phyloP scores from a whole-genome alignment of 2,329 filamentous ascomycete species.

The Cercospora janseana region DNA sequence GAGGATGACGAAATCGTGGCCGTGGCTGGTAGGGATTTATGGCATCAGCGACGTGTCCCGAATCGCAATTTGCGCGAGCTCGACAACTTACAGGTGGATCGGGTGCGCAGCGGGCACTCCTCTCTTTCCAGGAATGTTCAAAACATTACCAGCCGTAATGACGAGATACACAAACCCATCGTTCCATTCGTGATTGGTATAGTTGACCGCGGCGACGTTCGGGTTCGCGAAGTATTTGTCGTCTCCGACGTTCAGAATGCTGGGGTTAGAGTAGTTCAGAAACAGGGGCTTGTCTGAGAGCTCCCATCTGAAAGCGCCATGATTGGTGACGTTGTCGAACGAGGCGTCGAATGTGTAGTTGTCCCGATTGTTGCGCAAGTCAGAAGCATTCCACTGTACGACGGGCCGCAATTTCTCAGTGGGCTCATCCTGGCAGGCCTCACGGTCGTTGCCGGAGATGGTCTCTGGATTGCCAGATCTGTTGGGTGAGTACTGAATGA shows the following conservation, averaged over 20 bases:
- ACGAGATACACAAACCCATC: conserved; percentile 34
- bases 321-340: conserved; percentile 12
- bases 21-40: conserved; percentile 42
- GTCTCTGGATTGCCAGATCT: conserved; percentile 23
- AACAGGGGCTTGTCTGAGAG: conserved; percentile 31
- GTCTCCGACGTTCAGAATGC: conserved; percentile 32
- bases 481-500: conserved; percentile 28
- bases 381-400: conserved; percentile 31
- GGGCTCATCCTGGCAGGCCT: conserved; percentile 33
- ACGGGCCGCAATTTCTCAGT: conserved; percentile 29
- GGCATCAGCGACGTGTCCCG: background rate
- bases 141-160: conserved; percentile 28
- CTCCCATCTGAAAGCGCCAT: conserved; percentile 30
- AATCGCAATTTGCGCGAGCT: conserved; percentile 46
- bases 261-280: conserved; percentile 31
- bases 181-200: conserved; percentile 23
- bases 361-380: conserved; percentile 18
- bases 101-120: conserved; percentile 31
- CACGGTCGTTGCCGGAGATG: conserved; percentile 19
- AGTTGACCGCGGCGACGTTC: conserved; percentile 16
- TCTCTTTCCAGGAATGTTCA: conserved; percentile 13
- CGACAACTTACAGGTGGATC: conserved; percentile 39
- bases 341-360: conserved; percentile 30
- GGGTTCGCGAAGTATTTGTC: conserved; percentile 15
- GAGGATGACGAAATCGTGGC: conserved; percentile 36